Evolutionary conservation across 331 rosid genomes (phyloP).

Genomic region (Malus hybrid): DNA sequence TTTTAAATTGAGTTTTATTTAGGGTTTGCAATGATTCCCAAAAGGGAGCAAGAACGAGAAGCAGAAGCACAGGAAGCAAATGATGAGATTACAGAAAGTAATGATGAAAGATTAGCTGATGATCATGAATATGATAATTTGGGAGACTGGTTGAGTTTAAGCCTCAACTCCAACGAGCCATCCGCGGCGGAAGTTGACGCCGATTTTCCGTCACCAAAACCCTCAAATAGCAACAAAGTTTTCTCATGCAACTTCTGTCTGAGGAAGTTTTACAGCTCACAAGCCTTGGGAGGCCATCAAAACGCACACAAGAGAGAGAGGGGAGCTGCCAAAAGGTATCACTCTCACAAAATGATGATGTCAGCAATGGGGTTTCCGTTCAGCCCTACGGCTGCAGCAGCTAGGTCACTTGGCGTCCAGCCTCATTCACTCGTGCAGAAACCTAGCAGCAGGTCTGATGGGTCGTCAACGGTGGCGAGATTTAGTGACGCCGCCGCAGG

Average conservation of each 20-base stretch:
- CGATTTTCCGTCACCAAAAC: constrained; percentile 11
- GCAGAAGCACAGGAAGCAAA: neutral
- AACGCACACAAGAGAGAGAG: constrained; percentile 87
- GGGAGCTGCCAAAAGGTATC: constrained; percentile 59
- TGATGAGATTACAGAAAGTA: neutral
- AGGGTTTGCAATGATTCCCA: constrained; percentile 13
- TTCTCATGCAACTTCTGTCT: constrained; percentile 76
- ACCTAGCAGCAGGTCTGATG: constrained; percentile 27
- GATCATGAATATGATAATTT: constrained; percentile 17
- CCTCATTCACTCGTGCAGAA: constrained; percentile 59
- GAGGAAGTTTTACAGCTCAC: constrained; percentile 77
- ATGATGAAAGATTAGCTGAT: neutral
- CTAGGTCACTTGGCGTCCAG: constrained; percentile 45
- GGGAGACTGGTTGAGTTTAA: constrained; percentile 64
- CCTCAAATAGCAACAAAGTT: constrained; percentile 27
- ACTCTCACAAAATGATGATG: constrained; percentile 39
- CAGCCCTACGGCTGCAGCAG: constrained; percentile 7
- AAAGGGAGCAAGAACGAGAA: neutral
- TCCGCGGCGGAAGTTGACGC: neutral
- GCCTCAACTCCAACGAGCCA: constrained; percentile 24
- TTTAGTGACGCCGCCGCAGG: constrained; percentile 19
- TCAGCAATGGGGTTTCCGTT: constrained; percentile 28
- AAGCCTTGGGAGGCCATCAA: constrained; percentile 86
- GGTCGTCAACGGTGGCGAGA: constrained; percentile 30
- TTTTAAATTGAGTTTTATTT: neutral